A percentile compares a stretch with the other conserved stretches of the same genome.
Evolutionary conservation across 1,284 basidiomycete species (phyloP).

Genomic region (Cryptococcus sp.): DNA sequence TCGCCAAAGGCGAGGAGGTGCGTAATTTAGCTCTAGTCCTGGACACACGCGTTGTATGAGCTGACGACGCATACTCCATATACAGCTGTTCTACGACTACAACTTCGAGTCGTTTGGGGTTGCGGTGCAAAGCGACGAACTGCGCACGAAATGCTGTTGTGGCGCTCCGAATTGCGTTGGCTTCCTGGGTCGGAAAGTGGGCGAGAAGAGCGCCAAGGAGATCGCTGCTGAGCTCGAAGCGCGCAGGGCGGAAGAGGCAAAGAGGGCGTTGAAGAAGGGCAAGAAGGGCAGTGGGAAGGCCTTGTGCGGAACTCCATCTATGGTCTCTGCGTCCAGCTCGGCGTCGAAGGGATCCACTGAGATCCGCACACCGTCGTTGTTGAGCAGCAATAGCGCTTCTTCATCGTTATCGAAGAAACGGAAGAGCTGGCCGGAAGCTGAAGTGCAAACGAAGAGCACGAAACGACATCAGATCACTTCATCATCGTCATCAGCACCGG

Average conservation of each 20-base stretch:
- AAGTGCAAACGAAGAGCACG: slow-evolving; percentile 3
- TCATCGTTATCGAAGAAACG: neutral
- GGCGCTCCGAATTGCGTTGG: slow-evolving; percentile 51
- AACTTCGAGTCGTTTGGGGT: slow-evolving; percentile 50
- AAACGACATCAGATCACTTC: neutral
- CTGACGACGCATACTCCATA: neutral
- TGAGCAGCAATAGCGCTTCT: neutral
- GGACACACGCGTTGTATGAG: neutral
- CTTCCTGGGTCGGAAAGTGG: slow-evolving; percentile 46
- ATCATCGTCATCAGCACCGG: neutral
- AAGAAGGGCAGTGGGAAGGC: slow-evolving; percentile 12
- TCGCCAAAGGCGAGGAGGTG: slow-evolving; percentile 54
- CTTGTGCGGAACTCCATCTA: neutral
- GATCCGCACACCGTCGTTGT: neutral
- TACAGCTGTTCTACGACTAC: slow-evolving; percentile 53
- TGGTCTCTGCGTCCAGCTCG: neutral
- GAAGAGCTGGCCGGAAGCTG: neutral
- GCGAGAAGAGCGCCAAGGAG: slow-evolving; percentile 33
- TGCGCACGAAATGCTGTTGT: slow-evolving; percentile 50
- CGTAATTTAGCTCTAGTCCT: slow-evolving; percentile 9
- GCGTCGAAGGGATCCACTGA: neutral
- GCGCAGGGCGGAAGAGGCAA: slow-evolving; percentile 3
- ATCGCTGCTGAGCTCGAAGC: slow-evolving; percentile 21
- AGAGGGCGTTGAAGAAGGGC: slow-evolving; percentile 8
- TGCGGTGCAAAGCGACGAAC: slow-evolving; percentile 31